phyloP scores from a whole-genome alignment of 805 yeast species.

The Metschnikowia orientalis region DNA sequence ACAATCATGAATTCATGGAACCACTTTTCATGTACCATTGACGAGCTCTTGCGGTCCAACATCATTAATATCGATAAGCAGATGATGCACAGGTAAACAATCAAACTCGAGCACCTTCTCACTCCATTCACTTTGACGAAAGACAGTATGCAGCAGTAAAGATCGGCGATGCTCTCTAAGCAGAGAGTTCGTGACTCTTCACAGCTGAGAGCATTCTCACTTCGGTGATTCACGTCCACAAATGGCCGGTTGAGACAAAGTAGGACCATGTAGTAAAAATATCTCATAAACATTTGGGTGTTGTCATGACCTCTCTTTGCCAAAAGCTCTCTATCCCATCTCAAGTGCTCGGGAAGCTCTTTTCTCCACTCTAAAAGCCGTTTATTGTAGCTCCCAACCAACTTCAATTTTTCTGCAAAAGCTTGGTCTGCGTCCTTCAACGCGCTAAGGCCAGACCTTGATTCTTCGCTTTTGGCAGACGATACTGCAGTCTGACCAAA shows the following conservation, averaged over 20 bases:
- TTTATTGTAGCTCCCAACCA: conserved; percentile 8
- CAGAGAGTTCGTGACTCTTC: conserved; percentile 7
- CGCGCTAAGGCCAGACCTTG: too few species aligned
- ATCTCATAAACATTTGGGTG: conserved; percentile 13
- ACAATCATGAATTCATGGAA: conserved; percentile 14
- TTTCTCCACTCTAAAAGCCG: conserved; percentile 10
- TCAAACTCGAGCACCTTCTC: conserved; percentile 10
- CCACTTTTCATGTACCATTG: not conserved
- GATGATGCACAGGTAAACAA: conserved; percentile 13
- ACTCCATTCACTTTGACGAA: conserved; percentile 11
- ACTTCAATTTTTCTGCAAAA: conserved; percentile 2
- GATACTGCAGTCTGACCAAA: too few species aligned
- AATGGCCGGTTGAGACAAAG: conserved; percentile 15
- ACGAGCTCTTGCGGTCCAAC: conserved; percentile 1
- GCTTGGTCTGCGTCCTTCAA: not conserved
- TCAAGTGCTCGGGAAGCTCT: conserved; percentile 7
- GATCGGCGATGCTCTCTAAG: conserved; percentile 7
- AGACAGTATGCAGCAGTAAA: conserved; percentile 8
- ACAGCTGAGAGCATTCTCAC: not conserved
- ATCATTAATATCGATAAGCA: conserved; percentile 8
- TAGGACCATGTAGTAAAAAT: conserved; percentile 13
- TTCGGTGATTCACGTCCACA: conserved; percentile 4
- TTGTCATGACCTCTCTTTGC: conserved; percentile 9
- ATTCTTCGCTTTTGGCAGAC: too few species aligned
- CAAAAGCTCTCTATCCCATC: conserved; percentile 8